Conservation (phyloP, 116 monocot genomes). For the Phalaenopsis hybrid region DNA sequence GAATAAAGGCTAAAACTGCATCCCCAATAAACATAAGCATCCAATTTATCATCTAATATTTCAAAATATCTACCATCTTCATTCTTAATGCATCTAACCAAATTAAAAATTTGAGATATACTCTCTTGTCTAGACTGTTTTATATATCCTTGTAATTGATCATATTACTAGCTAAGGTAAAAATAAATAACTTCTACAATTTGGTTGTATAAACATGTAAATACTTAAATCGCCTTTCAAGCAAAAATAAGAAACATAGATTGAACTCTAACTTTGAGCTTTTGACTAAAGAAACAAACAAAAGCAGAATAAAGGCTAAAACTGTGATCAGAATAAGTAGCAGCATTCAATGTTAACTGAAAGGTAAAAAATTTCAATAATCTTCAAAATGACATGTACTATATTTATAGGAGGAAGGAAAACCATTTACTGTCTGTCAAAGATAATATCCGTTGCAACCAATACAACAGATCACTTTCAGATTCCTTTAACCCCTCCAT, state of each 20-base stretch:
- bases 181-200: too few species aligned
- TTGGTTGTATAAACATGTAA: neutral
- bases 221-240: neutral
- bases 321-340: neutral
- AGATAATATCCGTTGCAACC: constrained; percentile 24
- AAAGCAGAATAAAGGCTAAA: neutral
- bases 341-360: neutral
- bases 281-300: neutral
- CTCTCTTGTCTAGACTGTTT: too few species aligned
- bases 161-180: too few species aligned
- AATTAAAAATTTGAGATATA: too few species aligned
- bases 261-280: neutral
- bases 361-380: neutral
- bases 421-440: constrained; percentile 34
- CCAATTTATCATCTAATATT: neutral
- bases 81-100: too few species aligned
- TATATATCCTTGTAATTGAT: too few species aligned
- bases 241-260: neutral
- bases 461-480: constrained; percentile 26
- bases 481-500: constrained; percentile 12
- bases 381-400: neutral
- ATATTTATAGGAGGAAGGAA: neutral
- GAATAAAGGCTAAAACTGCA: neutral
- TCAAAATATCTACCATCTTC: too few species aligned
- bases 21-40: neutral